Conservation (phyloP, 306 rosid species). For the Hippophae rhamnoides region DNA sequence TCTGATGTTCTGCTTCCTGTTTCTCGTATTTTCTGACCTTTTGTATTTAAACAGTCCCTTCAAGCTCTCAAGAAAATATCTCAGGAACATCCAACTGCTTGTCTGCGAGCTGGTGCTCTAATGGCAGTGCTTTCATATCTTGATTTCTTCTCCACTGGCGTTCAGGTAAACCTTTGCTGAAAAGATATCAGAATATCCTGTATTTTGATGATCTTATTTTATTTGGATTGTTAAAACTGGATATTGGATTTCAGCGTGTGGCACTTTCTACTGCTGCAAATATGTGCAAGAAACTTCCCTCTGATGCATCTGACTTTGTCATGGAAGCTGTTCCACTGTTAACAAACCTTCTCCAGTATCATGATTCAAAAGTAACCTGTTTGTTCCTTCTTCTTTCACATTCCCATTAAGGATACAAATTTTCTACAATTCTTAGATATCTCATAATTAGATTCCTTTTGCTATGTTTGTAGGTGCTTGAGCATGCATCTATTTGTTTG, state of each 20-base stretch:
- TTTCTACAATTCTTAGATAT: slow-evolving; percentile 1
- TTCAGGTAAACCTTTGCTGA: slow-evolving; percentile 52
- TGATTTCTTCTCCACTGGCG: slow-evolving; percentile 96
- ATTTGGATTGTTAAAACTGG: not conserved
- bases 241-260: slow-evolving; percentile 56
- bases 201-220: slow-evolving; percentile 32
- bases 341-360: slow-evolving; percentile 95
- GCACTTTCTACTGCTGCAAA: slow-evolving; percentile 98
- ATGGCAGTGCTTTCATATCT: slow-evolving; percentile 98
- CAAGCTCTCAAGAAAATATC: slow-evolving; percentile 98
- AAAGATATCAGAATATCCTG: slow-evolving; percentile 41
- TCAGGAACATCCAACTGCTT: slow-evolving; percentile 97
- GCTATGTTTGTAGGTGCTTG: slow-evolving; percentile 63
- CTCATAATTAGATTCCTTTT: slow-evolving; percentile 5
- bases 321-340: slow-evolving; percentile 98
- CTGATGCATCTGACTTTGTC: slow-evolving; percentile 97
- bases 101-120: slow-evolving; percentile 98
- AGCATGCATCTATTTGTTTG: slow-evolving; percentile 96
- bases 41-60: slow-evolving; percentile 60
- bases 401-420: not conserved
- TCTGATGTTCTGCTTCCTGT: slow-evolving; percentile 14
- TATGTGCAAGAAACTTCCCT: slow-evolving; percentile 99
- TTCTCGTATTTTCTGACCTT: slow-evolving; percentile 19
- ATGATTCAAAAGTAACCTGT: slow-evolving; percentile 69
- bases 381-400: not conserved